phyloP scores from a whole-genome alignment of 441 rosid species.

The Erodium chrysanthum region DNA sequence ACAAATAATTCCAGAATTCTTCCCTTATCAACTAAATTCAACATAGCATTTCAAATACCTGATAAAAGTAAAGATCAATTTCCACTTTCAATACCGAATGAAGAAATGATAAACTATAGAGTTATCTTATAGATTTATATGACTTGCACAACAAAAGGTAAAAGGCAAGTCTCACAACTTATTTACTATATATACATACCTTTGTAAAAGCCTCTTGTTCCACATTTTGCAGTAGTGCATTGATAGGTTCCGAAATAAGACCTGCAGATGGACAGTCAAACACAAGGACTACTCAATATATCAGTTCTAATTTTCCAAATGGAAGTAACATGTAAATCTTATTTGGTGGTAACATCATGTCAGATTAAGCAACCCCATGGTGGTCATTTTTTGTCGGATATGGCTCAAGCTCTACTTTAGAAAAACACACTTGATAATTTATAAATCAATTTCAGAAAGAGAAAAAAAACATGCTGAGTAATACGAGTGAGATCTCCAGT shows the following conservation, averaged over 20 bases:
- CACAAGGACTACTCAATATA: background rate
- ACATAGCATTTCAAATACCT: background rate
- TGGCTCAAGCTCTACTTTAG: background rate
- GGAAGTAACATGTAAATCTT: background rate
- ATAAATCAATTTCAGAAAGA: background rate
- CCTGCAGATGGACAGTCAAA: slow-evolving; percentile 31
- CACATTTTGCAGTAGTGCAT: slow-evolving; percentile 51
- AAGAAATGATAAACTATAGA: background rate
- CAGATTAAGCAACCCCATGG: background rate
- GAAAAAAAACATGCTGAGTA: background rate
- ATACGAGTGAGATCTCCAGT: background rate
- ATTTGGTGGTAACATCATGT: background rate
- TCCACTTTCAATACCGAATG: background rate
- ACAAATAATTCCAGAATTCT: slow-evolving; percentile 4
- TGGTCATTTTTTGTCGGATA: background rate
- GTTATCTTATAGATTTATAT: background rate
- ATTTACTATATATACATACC: slow-evolving; percentile 28
- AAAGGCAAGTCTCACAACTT: background rate
- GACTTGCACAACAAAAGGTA: background rate
- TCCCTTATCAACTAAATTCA: background rate
- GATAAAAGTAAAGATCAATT: background rate
- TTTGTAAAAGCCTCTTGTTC: slow-evolving; percentile 74
- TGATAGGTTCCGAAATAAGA: slow-evolving; percentile 56
- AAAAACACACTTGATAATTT: background rate
- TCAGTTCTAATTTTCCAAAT: background rate